A percentile compares a stretch with the other conserved stretches of the same genome.
These are phyloP conservation scores for Dryadomyces quercivorus DNA, from an alignment of 2,329 filamentous ascomycete genomes.

Conservation along the genomic window DNA sequence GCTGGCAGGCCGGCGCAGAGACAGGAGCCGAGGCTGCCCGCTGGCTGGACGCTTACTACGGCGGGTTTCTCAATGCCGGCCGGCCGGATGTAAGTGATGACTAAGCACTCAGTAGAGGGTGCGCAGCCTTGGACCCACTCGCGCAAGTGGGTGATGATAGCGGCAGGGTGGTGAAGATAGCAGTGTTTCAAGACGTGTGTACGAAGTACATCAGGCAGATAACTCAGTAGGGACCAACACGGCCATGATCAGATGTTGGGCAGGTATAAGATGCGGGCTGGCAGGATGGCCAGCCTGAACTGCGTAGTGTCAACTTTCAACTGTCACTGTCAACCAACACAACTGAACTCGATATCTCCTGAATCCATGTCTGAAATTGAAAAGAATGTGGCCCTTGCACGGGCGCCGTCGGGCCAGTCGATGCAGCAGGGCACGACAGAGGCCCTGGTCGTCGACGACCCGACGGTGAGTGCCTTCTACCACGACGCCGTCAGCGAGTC, in stretches of 20 bases:
- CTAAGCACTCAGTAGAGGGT: background rate
- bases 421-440: background rate
- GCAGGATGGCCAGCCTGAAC: too few species aligned
- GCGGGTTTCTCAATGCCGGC: slow-evolving; percentile 29
- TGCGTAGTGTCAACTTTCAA: too few species aligned
- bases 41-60: slow-evolving; percentile 43
- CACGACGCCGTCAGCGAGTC: slow-evolving; percentile 5
- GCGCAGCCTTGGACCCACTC: background rate
- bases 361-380: too few species aligned
- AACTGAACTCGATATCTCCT: too few species aligned
- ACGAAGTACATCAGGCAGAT: too few species aligned
- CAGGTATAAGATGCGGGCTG: too few species aligned
- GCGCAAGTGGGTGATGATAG: background rate
- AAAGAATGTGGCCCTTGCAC: background rate
- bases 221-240: too few species aligned
- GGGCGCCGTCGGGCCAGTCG: background rate
- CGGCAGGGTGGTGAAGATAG: background rate
- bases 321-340: too few species aligned
- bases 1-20: slow-evolving; percentile 35
- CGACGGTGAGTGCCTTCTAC: slow-evolving; percentile 3
- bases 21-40: slow-evolving; percentile 36
- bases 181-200: background rate
- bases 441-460: slow-evolving; percentile 2
- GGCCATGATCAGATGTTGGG: too few species aligned
- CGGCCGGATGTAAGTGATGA: slow-evolving; percentile 15